phyloP scores from a whole-genome alignment of 768 basidiomycete species.

The Mycena capillaripes region DNA sequence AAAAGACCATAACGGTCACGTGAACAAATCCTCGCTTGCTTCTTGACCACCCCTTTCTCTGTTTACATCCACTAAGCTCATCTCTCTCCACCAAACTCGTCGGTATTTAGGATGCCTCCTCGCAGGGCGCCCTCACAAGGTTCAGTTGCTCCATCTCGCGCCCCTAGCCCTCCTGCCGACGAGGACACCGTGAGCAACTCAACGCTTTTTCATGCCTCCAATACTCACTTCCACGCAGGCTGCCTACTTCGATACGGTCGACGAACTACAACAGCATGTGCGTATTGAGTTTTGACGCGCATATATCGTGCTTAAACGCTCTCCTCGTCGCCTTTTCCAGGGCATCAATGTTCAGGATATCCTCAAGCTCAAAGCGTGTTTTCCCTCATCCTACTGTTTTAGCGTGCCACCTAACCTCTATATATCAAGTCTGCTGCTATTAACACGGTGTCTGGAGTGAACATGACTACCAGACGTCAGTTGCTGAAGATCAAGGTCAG shows the following conservation, averaged over 20 bases:
- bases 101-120: constrained; percentile 56
- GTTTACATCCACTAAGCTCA: background rate
- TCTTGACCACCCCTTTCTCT: background rate
- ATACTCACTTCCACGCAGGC: constrained; percentile 50
- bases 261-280: constrained; percentile 88
- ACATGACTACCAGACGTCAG: constrained; percentile 92
- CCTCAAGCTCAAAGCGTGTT: constrained; percentile 85
- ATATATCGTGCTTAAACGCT: constrained; percentile 32
- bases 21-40: background rate
- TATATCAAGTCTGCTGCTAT: constrained; percentile 76
- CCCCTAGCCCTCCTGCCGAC: constrained; percentile 59
- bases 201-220: background rate
- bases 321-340: constrained; percentile 53
- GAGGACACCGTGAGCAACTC: constrained; percentile 54
- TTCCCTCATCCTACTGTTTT: background rate
- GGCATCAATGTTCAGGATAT: constrained; percentile 98
- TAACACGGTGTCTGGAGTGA: constrained; percentile 88
- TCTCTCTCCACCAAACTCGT: background rate
- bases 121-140: constrained; percentile 65
- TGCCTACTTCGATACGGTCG: constrained; percentile 82
- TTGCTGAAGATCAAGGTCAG: constrained; percentile 93
- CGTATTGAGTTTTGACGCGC: constrained; percentile 32
- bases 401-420: constrained; percentile 24
- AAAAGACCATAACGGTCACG: constrained; percentile 19
- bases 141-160: constrained; percentile 62